Evolutionary conservation across 2,329 filamentous ascomycete species (phyloP).

Genomic region (Fusarium praegraminearum): DNA sequence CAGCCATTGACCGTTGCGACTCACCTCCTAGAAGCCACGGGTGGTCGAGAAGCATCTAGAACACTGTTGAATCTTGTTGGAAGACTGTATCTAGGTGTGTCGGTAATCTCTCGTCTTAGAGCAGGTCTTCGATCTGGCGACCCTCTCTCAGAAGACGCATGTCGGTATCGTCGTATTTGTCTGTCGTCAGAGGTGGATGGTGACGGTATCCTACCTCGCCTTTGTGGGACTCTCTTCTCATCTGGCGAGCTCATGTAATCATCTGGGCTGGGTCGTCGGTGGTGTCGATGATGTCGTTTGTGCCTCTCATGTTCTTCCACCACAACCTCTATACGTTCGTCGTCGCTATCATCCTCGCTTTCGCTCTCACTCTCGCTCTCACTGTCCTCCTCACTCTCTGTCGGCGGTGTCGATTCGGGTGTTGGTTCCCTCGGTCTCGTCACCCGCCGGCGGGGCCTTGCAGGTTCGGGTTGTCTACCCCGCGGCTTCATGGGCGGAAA

Average conservation of each 20-base stretch:
- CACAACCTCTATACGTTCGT: constrained; percentile 43
- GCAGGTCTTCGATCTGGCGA: constrained; percentile 48
- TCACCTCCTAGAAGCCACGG: constrained; percentile 51
- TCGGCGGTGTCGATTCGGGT: constrained; percentile 36
- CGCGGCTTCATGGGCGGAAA: constrained; percentile 39
- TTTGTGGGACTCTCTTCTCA: constrained; percentile 41
- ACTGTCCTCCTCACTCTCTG: constrained; percentile 32
- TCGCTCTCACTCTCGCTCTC: constrained; percentile 31
- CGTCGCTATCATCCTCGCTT: constrained; percentile 29
- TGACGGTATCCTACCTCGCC: constrained; percentile 40
- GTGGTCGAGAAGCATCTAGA: constrained; percentile 52
- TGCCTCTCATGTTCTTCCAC: constrained; percentile 49
- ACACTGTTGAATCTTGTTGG: constrained; percentile 47
- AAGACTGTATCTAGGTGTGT: constrained; percentile 47
- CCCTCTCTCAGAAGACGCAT: constrained; percentile 46
- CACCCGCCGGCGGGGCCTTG: constrained; percentile 30
- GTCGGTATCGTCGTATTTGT: constrained; percentile 39
- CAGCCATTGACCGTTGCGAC: constrained; percentile 1
- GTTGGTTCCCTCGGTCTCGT: constrained; percentile 38
- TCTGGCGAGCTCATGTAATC: constrained; percentile 46
- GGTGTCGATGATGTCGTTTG: constrained; percentile 30
- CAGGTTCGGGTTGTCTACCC: constrained; percentile 36
- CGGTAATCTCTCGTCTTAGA: constrained; percentile 49
- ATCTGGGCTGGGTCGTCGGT: constrained; percentile 44
- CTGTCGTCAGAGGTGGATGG: constrained; percentile 46